Percentiles rank a stretch among this genome's conserved stretches.
These are phyloP conservation scores for Jamesozyma gamospora DNA, from an alignment of 805 yeast genomes.

Conservation along the genomic window DNA sequence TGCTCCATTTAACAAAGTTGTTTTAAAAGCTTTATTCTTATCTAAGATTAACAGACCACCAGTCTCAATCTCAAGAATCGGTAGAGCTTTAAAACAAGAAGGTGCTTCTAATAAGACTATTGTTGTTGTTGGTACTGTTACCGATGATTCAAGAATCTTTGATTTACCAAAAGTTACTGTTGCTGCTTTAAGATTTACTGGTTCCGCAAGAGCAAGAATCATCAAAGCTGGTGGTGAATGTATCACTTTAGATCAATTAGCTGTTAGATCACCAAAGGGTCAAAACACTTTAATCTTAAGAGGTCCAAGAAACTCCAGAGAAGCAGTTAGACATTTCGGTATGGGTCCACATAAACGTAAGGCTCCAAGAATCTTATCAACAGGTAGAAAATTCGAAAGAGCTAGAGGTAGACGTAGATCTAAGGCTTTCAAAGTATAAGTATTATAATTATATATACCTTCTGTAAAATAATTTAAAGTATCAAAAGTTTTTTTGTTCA, in stretches of 20 bases:
- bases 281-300: conserved; percentile 95
- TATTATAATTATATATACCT: conserved; percentile 1
- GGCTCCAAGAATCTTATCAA: conserved; percentile 96
- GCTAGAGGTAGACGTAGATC: conserved; percentile 99
- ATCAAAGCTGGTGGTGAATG: conserved; percentile 98
- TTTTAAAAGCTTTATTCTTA: conserved; percentile 88
- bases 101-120: conserved; percentile 86
- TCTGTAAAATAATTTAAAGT: background rate
- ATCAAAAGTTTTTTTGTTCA: too few relatives aligned
- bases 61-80: conserved; percentile 87
- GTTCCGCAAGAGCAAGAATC: conserved; percentile 96
- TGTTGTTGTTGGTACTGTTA: conserved; percentile 98
- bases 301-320: conserved; percentile 99
- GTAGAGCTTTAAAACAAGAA: conserved; percentile 69
- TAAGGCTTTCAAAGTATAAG: conserved; percentile 99
- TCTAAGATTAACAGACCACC: conserved; percentile 99
- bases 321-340: conserved; percentile 99
- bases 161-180: conserved; percentile 95
- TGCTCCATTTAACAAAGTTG: conserved; percentile 95
- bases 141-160: conserved; percentile 91
- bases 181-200: conserved; percentile 99
- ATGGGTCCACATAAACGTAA: conserved; percentile 99
- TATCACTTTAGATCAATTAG: conserved; percentile 97
- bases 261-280: conserved; percentile 98
- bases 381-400: conserved; percentile 99